Base-by-base conservation (phyloP, 78 protist genomes). In the Carpediemonas membranifera region DNA sequence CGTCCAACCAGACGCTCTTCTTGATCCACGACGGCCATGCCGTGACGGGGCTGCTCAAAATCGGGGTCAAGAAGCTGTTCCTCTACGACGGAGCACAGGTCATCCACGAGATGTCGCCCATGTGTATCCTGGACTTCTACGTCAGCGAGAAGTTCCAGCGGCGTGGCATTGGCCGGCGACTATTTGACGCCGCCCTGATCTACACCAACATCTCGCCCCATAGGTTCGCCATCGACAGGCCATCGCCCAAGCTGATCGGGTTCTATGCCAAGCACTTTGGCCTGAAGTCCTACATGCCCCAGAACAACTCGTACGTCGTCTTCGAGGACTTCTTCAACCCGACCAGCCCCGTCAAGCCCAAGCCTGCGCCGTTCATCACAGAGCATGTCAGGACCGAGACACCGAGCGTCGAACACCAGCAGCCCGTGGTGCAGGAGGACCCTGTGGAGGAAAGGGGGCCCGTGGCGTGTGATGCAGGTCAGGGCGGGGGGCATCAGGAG, bases 121-220 rank as follows among this genome's bases (percentile, higher is more conserved):
- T 78, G 24, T 78, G 83, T 33, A 77, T 71, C 43, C 68, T 78
- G 24, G 83, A 78, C 55, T 78, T 78, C 65, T 78, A 78, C 39
- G 83, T 78, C 37, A 64, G 52, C 41, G 78, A 78, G 74, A 1
- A 18, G 33, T 1, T 1, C n/a, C 83, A 78, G 56, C 67, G 82
- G 2, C 0, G 27, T 16, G 82, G 82, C 25, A 1, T 44, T 55
- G 82, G 76, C n/a, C 31, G 2, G 3, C 24, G 1, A 21, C 61
- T 77, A 13, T 69, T 76, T 35, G 74, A 68, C 27, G 3, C 2
- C 27, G 61, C 61, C 68, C 70, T 76, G 19, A 13, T 19, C 43
- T 7, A 28, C 21, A 3, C 65, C 65, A 16, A 47, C 53, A 16
- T 16, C 14, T 19, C 53, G 14, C 27, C 53, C 0, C 3, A 28